A percentile compares a stretch with the other conserved stretches of the same genome.
Evolutionary conservation across 192 early-diverging fungal species (phyloP).

Genomic region (Tieghemiomyces parasiticus): DNA sequence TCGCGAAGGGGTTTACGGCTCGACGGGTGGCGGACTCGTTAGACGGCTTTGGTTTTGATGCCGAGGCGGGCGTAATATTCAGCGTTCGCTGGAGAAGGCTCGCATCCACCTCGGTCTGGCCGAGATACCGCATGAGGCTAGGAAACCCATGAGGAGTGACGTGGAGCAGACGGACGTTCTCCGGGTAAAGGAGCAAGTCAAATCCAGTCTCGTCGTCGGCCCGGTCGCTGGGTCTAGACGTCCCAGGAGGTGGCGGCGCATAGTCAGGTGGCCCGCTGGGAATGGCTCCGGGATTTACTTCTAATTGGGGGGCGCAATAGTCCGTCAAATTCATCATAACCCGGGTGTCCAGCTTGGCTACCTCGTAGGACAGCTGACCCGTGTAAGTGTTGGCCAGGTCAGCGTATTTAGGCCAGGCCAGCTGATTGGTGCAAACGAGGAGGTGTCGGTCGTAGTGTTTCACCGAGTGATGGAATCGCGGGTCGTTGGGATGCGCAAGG

Average conservation of each 20-base stretch:
- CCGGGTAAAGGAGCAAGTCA: constrained; percentile 1
- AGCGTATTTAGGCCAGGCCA: neutral
- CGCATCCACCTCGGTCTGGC: neutral
- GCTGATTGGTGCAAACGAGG: neutral
- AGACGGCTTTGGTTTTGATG: neutral
- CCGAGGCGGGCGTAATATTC: neutral
- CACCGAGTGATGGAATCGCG: constrained; percentile 1
- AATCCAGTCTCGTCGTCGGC: neutral
- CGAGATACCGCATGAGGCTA: neutral
- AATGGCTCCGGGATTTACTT: neutral
- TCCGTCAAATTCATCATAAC: neutral
- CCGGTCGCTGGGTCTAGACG: too few species aligned
- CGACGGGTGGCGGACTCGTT: neutral
- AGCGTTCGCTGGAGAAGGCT: neutral
- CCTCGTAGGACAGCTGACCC: neutral
- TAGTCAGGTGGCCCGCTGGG: too few species aligned
- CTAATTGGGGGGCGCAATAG: too few species aligned
- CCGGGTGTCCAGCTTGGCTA: neutral
- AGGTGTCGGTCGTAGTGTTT: neutral
- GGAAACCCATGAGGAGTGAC: neutral
- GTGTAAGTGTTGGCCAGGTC: neutral
- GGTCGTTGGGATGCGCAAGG: neutral
- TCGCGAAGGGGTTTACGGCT: neutral
- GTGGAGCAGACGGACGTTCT: neutral
- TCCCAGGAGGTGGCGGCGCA: too few species aligned